These are phyloP conservation scores for Carex myosuroides DNA, from an alignment of 176 grass and related monocot genomes.

Conservation along the genomic window DNA sequence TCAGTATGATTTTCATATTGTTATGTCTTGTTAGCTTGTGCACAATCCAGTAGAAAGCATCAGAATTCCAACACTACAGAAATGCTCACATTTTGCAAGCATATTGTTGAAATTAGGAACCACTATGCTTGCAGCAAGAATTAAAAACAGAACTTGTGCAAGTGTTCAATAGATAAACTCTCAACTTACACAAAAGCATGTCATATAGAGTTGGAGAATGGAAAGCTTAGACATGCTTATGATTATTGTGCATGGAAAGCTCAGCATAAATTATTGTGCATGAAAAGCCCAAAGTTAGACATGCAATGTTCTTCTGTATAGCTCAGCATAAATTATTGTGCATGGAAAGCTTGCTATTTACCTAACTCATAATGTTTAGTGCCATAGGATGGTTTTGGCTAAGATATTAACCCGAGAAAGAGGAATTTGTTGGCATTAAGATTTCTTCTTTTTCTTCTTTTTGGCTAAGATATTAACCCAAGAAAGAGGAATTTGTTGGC, in stretches of 20 bases:
- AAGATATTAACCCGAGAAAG: not conserved
- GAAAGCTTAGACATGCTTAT: not conserved
- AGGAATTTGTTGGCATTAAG: not conserved
- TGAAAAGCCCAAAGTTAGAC: not conserved
- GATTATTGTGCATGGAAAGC: too few relatives aligned
- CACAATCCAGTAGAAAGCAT: not conserved
- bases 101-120: not conserved
- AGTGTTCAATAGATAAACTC: not conserved
- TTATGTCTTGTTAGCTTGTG: not conserved
- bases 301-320: not conserved
- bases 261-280: too few relatives aligned
- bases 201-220: not conserved
- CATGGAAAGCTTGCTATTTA: not conserved
- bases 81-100: not conserved
- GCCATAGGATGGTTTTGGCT: not conserved
- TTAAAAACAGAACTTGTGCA: not conserved
- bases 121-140: not conserved
- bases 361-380: not conserved
- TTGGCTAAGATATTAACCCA: too few relatives aligned
- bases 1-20: not conserved
- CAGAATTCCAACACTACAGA: not conserved
- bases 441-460: slow-evolving; percentile 20
- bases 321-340: not conserved
- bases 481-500: not conserved
- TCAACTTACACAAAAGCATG: not conserved